Evolutionary conservation across 257 asterid genomes (phyloP).

Genomic region (Anisodus tanguticus): DNA sequence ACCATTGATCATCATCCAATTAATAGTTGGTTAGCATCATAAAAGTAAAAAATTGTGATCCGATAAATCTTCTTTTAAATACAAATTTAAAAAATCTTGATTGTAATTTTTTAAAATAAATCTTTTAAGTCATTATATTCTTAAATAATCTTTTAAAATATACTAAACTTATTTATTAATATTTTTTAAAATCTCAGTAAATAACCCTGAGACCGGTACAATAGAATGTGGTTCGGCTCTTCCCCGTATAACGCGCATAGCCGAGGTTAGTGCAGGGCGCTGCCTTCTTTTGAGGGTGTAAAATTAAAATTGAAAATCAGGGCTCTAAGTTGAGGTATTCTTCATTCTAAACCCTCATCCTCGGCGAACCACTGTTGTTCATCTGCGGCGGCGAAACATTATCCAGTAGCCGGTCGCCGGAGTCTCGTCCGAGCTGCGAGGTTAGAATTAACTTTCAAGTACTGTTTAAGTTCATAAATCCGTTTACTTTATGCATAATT

Average conservation of each 20-base stretch:
- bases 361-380: not conserved
- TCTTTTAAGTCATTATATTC: too few relatives aligned
- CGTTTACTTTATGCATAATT: not conserved
- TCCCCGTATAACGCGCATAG: not conserved
- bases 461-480: not conserved
- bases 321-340: not conserved
- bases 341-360: slow-evolving; percentile 18
- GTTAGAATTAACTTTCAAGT: not conserved
- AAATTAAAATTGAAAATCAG: not conserved
- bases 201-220: not conserved
- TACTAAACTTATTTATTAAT: too few relatives aligned
- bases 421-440: not conserved
- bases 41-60: too few relatives aligned
- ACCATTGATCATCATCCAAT: too few relatives aligned
- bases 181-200: too few relatives aligned
- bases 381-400: too few relatives aligned
- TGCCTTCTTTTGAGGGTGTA: not conserved
- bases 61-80: too few relatives aligned
- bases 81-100: too few relatives aligned
- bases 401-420: not conserved
- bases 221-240: not conserved
- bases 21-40: too few relatives aligned
- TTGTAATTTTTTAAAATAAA: too few relatives aligned
- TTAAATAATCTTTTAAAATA: too few relatives aligned
- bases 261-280: too few relatives aligned